Evolutionary conservation across 208 protist species (phyloP).

Genomic region (Trypanosoma theileri): DNA sequence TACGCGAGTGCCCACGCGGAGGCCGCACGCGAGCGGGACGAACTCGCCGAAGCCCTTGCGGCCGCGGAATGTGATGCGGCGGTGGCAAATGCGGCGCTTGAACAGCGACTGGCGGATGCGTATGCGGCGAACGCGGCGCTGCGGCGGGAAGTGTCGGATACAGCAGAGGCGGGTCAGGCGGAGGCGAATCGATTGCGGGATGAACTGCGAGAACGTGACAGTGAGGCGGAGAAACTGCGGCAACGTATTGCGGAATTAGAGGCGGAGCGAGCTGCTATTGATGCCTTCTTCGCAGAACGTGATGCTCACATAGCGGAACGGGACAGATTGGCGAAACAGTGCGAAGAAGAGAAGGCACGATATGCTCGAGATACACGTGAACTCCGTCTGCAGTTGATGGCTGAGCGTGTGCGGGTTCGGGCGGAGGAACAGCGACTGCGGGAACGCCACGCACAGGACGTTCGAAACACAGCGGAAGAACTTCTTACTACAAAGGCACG

Average conservation of each 20-base stretch:
- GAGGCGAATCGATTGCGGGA: conserved; percentile 9
- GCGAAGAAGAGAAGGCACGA: conserved; percentile 29
- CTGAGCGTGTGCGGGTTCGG: conserved; percentile 69
- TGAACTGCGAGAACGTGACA: conserved; percentile 40
- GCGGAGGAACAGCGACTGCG: conserved; percentile 53
- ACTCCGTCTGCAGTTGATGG: conserved; percentile 63
- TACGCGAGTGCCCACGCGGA: conserved; percentile 9
- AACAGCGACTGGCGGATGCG: no score
- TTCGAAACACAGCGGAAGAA: conserved; percentile 55
- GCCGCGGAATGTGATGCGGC: no score
- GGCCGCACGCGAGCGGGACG: background rate
- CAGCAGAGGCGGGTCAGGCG: background rate
- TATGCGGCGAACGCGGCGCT: background rate
- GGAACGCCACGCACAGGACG: conserved; percentile 44
- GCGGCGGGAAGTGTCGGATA: conserved; percentile 11
- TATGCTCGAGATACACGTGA: conserved; percentile 29
- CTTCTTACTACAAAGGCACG: conserved; percentile 65
- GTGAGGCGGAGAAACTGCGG: conserved; percentile 43
- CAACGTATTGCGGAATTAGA: conserved; percentile 56
- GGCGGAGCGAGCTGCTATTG: conserved; percentile 47
- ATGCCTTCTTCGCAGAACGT: conserved; percentile 52
- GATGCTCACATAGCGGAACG: conserved; percentile 53
- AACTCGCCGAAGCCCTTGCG: no score
- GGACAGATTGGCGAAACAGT: conserved; percentile 34
- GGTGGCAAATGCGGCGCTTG: no score